Evolutionary conservation across 2,329 filamentous ascomycete genomes (phyloP).

Genomic region (Sclerotinia minor): DNA sequence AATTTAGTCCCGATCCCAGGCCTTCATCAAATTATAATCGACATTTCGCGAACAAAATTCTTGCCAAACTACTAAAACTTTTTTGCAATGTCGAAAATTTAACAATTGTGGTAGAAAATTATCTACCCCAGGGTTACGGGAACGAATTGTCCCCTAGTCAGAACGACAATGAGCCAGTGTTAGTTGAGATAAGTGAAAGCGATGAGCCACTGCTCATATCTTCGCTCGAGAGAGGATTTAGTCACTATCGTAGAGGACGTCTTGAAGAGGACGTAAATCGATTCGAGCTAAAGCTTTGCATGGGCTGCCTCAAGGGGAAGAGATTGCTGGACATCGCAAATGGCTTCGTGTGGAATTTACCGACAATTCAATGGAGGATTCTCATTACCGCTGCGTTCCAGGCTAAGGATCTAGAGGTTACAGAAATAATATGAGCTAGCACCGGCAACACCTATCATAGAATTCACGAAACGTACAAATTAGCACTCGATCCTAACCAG

Average conservation of each 20-base stretch:
- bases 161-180: background rate
- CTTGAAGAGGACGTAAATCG: background rate
- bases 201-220: background rate
- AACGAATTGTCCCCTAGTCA: background rate
- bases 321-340: background rate
- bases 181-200: background rate
- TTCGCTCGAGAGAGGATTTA: background rate
- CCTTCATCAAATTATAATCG: no score
- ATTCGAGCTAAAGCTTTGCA: background rate
- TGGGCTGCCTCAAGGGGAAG: background rate
- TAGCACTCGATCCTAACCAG: background rate
- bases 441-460: background rate
- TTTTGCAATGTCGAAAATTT: background rate
- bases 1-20: background rate
- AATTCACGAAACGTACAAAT: background rate
- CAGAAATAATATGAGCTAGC: background rate
- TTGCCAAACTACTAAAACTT: background rate
- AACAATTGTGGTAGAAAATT: background rate
- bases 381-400: background rate
- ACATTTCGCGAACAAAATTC: no score
- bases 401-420: background rate
- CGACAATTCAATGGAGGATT: background rate
- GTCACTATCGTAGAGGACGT: background rate
- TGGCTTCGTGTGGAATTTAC: background rate
- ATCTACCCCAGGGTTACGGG: background rate